Base-by-base conservation (phyloP, 2,329 filamentous ascomycete species). In the Macrophomina phaseolina region DNA sequence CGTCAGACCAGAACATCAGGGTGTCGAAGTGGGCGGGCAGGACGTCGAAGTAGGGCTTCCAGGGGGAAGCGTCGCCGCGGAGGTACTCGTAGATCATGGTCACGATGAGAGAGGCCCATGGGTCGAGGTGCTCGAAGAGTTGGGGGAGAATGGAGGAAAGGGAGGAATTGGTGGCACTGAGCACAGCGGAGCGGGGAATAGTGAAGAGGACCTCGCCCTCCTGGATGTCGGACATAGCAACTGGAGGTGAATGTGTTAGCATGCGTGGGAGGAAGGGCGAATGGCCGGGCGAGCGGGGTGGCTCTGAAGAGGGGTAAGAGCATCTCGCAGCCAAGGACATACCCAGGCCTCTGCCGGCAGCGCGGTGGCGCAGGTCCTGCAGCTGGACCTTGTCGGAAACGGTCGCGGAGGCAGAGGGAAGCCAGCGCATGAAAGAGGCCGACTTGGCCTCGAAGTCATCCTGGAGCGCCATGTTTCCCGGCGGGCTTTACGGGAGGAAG, bases 1-100 rank as follows among this genome's bases (percentile, higher is more conserved):
- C 80, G 0, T 85, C 81, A 1, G 86, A 82, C 94, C 94, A 97
- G 80, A 94, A 97, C 91, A 97, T 97, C 70, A 94, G 85, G 2
- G 92, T 96, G 76, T 95, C 87, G 74, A 97, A 97, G 38, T 75
- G 70, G 14, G 71, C 68, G 2, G 93, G 93, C 5, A 97, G 83
- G 23, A 97, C 83, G 67, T 89, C 84, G 70, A 97, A 89, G 77
- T 97, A 97, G 0, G 89, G 84, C 70, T 88, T 87, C 93, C 93
- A 97, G 8, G 79, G 80, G 1, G 93, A 96, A 0, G 79, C 68
- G 72, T 81, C 60, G 78, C 88, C 82, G 60, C 81, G 76, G 77
- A 89, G 84, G 68, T 84, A 83, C 80, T 97, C 93, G 78, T 92
- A 92, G 61, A 96, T 86, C 86, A 97, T 89, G 68, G 91, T 86